Conservation (phyloP, 1,284 basidiomycete genomes). For the Ceraceosorus guamensis region DNA sequence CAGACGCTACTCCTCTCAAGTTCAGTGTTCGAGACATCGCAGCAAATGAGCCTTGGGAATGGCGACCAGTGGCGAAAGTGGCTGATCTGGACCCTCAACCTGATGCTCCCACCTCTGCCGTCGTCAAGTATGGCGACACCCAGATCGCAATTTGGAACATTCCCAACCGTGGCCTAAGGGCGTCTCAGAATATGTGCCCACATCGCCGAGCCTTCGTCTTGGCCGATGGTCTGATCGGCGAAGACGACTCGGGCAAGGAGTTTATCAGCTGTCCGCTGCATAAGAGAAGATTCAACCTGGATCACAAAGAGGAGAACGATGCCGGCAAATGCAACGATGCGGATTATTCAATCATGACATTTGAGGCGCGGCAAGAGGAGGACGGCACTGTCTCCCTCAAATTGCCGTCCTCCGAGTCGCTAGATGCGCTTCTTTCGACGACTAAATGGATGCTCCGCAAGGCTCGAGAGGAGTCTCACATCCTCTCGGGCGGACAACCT, state of each 20-base stretch:
- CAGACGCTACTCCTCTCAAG: slow-evolving; percentile 55
- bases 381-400: slow-evolving; percentile 54
- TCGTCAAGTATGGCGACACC: slow-evolving; percentile 64
- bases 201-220: slow-evolving; percentile 66
- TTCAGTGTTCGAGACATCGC: slow-evolving; percentile 52
- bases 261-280: slow-evolving; percentile 58
- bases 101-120: slow-evolving; percentile 54
- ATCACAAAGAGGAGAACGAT: slow-evolving; percentile 43
- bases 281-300: slow-evolving; percentile 63
- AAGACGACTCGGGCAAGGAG: slow-evolving; percentile 37
- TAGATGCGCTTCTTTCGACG: slow-evolving; percentile 63
- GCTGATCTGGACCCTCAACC: slow-evolving; percentile 56
- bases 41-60: slow-evolving; percentile 59
- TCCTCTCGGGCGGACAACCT: slow-evolving; percentile 9
- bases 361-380: slow-evolving; percentile 57
- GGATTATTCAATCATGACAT: slow-evolving; percentile 61
- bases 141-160: slow-evolving; percentile 65
- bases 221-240: slow-evolving; percentile 58
- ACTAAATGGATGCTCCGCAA: slow-evolving; percentile 57
- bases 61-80: slow-evolving; percentile 56
- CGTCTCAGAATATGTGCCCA: slow-evolving; percentile 64
- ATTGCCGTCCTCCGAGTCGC: slow-evolving; percentile 57
- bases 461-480: slow-evolving; percentile 35
- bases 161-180: slow-evolving; percentile 58
- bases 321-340: slow-evolving; percentile 62